Percentiles rank a stretch among this genome's conserved stretches.
Evolutionary conservation across 257 asterid genomes (phyloP).

Genomic region (Paulownia fortunei): DNA sequence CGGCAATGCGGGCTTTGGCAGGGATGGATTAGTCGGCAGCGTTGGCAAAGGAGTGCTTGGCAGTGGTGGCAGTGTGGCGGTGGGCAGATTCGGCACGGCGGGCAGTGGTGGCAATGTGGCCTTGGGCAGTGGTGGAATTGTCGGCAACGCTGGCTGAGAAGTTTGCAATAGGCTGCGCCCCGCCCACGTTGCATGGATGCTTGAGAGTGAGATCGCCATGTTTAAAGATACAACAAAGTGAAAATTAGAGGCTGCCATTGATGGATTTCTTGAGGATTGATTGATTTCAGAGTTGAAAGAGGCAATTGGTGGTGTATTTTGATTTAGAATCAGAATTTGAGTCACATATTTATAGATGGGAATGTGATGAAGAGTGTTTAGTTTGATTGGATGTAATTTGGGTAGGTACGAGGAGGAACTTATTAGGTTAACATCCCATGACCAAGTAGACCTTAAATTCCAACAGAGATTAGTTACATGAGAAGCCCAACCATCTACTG

Average conservation of each 20-base stretch:
- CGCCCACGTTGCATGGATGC: neutral
- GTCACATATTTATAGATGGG: slow-evolving; percentile 8
- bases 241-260: slow-evolving; percentile 3
- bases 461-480: too few relatives aligned
- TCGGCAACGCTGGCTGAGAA: too few relatives aligned
- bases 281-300: neutral
- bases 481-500: too few relatives aligned
- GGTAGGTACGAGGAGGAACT: neutral
- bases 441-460: neutral
- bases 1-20: too few relatives aligned
- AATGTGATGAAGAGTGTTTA: neutral
- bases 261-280: neutral
- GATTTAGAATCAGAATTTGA: neutral
- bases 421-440: slow-evolving; percentile 10
- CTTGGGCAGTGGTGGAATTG: too few relatives aligned
- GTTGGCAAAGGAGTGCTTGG: too few relatives aligned
- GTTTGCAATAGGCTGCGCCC: slow-evolving; percentile 27
- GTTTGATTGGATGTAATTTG: neutral
- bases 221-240: too few relatives aligned
- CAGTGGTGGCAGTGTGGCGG: too few relatives aligned
- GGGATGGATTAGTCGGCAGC: too few relatives aligned
- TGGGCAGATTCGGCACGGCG: too few relatives aligned
- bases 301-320: neutral
- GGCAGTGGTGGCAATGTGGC: too few relatives aligned
- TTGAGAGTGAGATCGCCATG: slow-evolving; percentile 20